Evolutionary conservation across 1,284 basidiomycete genomes (phyloP).

Genomic region (Wallemia mellicola): DNA sequence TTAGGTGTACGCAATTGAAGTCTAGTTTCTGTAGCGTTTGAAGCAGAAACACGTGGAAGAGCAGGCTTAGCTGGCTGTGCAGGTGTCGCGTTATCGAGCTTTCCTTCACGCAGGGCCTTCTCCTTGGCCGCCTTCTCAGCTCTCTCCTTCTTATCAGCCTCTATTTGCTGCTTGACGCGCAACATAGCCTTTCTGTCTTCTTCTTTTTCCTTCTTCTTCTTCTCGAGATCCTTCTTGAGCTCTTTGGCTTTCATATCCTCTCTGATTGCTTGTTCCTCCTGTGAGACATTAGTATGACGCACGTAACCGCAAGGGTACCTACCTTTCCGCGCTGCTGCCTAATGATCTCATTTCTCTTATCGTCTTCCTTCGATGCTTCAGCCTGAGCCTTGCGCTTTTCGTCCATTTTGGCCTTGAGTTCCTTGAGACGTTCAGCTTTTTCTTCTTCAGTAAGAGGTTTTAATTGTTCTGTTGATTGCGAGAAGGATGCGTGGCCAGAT

Average conservation of each 20-base stretch:
- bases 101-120: constrained; percentile 56
- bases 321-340: constrained; percentile 57
- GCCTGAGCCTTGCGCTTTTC: constrained; percentile 40
- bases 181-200: constrained; percentile 55
- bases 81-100: constrained; percentile 6
- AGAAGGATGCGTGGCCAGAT: constrained; percentile 75
- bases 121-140: constrained; percentile 59
- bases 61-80: not conserved
- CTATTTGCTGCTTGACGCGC: constrained; percentile 67
- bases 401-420: constrained; percentile 44
- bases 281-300: not conserved
- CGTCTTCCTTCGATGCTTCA: constrained; percentile 35
- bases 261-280: constrained; percentile 40
- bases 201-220: constrained; percentile 50
- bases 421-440: constrained; percentile 48
- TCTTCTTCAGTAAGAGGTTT: constrained; percentile 87
- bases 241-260: constrained; percentile 55
- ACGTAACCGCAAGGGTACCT: constrained; percentile 3
- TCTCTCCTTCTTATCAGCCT: constrained; percentile 64
- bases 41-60: constrained; percentile 13
- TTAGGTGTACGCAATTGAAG: constrained; percentile 9
- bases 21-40: constrained; percentile 13
- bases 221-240: constrained; percentile 42
- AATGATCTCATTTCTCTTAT: constrained; percentile 44
- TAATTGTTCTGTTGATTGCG: constrained; percentile 83